phyloP scores from a whole-genome alignment of 2,329 filamentous ascomycete species.

The Alternaria tenuissima region DNA sequence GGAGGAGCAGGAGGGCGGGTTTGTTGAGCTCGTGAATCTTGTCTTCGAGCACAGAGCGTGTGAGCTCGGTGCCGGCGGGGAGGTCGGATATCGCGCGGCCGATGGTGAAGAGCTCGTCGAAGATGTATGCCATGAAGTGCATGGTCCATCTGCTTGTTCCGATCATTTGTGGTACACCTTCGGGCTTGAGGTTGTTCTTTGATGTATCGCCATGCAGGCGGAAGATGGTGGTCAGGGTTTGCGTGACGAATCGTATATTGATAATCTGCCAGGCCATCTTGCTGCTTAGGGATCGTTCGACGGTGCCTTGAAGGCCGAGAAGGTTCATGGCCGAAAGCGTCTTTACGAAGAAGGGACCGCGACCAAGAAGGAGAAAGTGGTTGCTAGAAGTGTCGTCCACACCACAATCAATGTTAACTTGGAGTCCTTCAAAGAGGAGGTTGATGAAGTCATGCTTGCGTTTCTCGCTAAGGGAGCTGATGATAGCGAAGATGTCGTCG shows the following conservation, averaged over 20 bases:
- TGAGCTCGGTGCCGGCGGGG: slow-evolving; percentile 48
- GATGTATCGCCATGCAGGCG: slow-evolving; percentile 56
- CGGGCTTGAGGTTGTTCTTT: slow-evolving; percentile 53
- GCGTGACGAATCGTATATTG: slow-evolving; percentile 74
- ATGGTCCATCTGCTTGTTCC: slow-evolving; percentile 82
- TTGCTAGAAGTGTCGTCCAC: slow-evolving; percentile 71
- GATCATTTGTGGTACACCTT: slow-evolving; percentile 54
- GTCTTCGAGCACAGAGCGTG: slow-evolving; percentile 35
- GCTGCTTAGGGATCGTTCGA: slow-evolving; percentile 67
- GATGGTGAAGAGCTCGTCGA: slow-evolving; percentile 59
- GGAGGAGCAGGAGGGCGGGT: slow-evolving; percentile 42
- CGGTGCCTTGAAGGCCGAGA: slow-evolving; percentile 63
- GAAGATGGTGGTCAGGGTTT: slow-evolving; percentile 67
- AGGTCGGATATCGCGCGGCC: slow-evolving; percentile 32
- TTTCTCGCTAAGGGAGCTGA: slow-evolving; percentile 36
- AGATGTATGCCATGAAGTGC: slow-evolving; percentile 66
- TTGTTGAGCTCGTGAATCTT: slow-evolving; percentile 46
- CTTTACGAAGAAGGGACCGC: slow-evolving; percentile 75
- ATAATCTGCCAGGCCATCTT: slow-evolving; percentile 79
- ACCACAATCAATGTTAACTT: slow-evolving; percentile 77
- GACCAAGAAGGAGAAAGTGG: slow-evolving; percentile 48
- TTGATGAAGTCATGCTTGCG: slow-evolving; percentile 63
- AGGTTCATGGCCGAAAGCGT: slow-evolving; percentile 82
- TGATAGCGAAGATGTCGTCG: slow-evolving; percentile 59
- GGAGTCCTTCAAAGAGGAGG: slow-evolving; percentile 63